Percentiles rank a stretch among this genome's conserved stretches.
Evolutionary conservation across 2,329 filamentous ascomycete species (phyloP).

Genomic region (Trichoderma gracile): DNA sequence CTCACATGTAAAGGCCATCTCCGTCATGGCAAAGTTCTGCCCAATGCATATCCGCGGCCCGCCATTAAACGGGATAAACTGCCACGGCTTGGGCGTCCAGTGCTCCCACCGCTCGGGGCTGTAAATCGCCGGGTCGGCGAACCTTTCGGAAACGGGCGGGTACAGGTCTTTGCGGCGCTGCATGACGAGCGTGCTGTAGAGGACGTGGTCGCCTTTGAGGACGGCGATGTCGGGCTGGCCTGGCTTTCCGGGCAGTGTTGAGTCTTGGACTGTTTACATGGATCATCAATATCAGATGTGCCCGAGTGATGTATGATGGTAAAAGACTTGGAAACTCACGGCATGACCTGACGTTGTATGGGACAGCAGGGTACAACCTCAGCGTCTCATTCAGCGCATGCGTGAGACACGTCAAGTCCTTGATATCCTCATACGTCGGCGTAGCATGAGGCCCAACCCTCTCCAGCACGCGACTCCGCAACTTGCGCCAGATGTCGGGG

Average conservation of each 20-base stretch:
- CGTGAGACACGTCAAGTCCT: conserved; percentile 81
- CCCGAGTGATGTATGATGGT: too few species aligned
- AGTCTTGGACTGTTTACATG: conserved; percentile 60
- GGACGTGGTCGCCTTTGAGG: conserved; percentile 64
- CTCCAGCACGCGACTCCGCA: conserved; percentile 70
- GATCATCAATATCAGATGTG: not conserved
- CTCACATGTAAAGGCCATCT: conserved; percentile 52
- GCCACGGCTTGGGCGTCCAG: conserved; percentile 66
- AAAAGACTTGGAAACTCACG: conserved; percentile 24
- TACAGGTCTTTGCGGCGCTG: conserved; percentile 68
- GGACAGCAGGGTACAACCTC: conserved; percentile 75
- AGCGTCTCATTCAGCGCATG: conserved; percentile 75
- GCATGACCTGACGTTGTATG: conserved; percentile 67
- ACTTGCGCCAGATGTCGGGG: conserved; percentile 66
- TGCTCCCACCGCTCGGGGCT: conserved; percentile 66
- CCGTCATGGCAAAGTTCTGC: conserved; percentile 78
- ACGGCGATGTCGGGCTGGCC: conserved; percentile 65
- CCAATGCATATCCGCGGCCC: conserved; percentile 74
- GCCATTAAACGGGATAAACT: conserved; percentile 75
- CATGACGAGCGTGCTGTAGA: conserved; percentile 70
- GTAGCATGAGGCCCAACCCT: conserved; percentile 62
- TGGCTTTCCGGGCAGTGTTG: conserved; percentile 66
- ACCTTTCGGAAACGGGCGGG: conserved; percentile 49
- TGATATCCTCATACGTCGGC: conserved; percentile 78
- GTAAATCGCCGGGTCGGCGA: conserved; percentile 53